Evolutionary conservation across 2,329 filamentous ascomycete genomes (phyloP).

Genomic region (Epichloe bromicola): DNA sequence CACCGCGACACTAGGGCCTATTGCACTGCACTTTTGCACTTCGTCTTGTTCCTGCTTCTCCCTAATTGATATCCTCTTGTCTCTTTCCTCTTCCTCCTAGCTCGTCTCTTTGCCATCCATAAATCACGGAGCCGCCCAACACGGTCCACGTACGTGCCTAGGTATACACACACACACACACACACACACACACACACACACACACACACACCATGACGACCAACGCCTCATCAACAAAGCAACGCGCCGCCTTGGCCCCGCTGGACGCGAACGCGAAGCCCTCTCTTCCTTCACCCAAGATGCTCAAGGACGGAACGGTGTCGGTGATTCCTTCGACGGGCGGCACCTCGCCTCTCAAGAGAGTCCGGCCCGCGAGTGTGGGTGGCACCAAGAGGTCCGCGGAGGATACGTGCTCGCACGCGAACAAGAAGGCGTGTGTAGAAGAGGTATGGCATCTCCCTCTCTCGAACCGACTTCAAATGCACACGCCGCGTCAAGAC

Average conservation of each 20-base stretch:
- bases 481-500: neutral
- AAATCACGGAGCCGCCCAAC: neutral
- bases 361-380: neutral
- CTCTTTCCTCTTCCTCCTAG: neutral
- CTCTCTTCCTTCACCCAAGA: conserved; percentile 12
- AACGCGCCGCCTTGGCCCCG: conserved; percentile 36
- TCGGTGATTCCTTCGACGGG: neutral
- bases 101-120: neutral
- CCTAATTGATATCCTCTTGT: neutral
- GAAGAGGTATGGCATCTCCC: conserved; percentile 15
- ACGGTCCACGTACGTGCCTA: neutral
- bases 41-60: neutral
- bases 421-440: conserved; percentile 22
- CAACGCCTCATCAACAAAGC: conserved; percentile 25
- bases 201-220: neutral
- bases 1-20: neutral
- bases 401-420: conserved; percentile 11
- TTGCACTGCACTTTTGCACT: neutral
- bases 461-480: neutral
- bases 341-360: conserved; percentile 8
- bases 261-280: conserved; percentile 32
- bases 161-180: too few relatives aligned
- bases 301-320: conserved; percentile 5
- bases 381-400: conserved; percentile 15
- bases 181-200: neutral